Percentiles rank a stretch among this genome's conserved stretches.
Conservation (phyloP, 2,329 filamentous ascomycete genomes). For the Cladophialophora bantiana region DNA sequence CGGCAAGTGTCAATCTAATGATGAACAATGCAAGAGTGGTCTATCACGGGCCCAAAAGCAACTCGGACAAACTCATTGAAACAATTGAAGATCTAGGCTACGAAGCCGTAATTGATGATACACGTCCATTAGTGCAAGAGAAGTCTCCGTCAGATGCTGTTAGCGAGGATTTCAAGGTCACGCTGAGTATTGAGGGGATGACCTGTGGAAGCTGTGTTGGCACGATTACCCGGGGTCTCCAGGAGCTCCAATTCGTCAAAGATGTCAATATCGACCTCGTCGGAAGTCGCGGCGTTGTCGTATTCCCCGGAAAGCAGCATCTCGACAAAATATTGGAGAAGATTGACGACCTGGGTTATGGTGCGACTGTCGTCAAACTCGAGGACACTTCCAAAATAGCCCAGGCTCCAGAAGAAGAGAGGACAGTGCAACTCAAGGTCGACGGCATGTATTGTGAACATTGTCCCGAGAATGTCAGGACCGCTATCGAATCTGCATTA, state of each 20-base stretch:
- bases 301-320: constrained; percentile 57
- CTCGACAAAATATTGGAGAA: constrained; percentile 55
- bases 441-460: constrained; percentile 78
- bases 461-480: constrained; percentile 63
- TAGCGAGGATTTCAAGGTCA: constrained; percentile 47
- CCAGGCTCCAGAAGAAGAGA: constrained; percentile 37
- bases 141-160: constrained; percentile 17
- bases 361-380: constrained; percentile 65
- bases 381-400: constrained; percentile 44
- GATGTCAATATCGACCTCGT: constrained; percentile 60
- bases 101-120: constrained; percentile 52
- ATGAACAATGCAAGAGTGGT: constrained; percentile 71
- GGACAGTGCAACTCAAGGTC: constrained; percentile 70
- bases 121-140: constrained; percentile 26
- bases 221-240: constrained; percentile 56
- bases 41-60: constrained; percentile 58
- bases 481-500: constrained; percentile 40
- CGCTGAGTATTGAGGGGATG: constrained; percentile 63
- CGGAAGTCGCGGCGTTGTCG: constrained; percentile 57
- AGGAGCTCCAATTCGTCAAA: constrained; percentile 55
- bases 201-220: constrained; percentile 64
- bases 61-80: constrained; percentile 56
- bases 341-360: constrained; percentile 70
- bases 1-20: constrained; percentile 69
- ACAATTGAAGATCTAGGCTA: constrained; percentile 59